A percentile compares a stretch with the other conserved stretches of the same genome.
phyloP scores from a whole-genome alignment of 306 rosid species.

The Corylus avellana region DNA sequence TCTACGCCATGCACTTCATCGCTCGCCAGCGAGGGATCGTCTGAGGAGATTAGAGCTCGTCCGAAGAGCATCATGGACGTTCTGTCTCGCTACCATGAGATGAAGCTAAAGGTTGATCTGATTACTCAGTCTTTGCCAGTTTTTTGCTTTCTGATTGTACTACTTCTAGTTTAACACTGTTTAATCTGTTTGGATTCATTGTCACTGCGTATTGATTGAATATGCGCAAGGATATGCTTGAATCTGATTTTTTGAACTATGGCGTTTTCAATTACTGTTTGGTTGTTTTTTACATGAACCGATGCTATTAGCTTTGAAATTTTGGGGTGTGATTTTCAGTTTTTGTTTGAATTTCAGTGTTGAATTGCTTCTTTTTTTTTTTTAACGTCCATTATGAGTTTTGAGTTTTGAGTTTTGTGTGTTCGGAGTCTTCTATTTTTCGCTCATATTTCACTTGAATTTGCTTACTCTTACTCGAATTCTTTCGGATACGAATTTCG shows the following conservation, averaged over 20 bases:
- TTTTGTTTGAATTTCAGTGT: not conserved
- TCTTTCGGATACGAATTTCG: not conserved
- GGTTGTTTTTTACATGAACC: not conserved
- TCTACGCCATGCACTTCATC: conserved; percentile 45
- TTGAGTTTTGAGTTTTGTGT: not conserved
- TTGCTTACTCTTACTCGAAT: not conserved
- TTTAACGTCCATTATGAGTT: not conserved
- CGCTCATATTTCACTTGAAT: not conserved
- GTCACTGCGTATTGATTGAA: not conserved
- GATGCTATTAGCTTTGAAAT: not conserved
- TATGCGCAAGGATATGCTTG: not conserved
- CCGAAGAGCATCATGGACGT: conserved; percentile 35
- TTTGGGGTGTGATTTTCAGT: not conserved
- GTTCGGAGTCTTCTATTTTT: not conserved
- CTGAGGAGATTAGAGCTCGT: conserved; percentile 38
- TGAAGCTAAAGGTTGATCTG: conserved; percentile 53
- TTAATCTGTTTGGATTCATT: conserved; percentile 6
- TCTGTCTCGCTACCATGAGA: conserved; percentile 39
- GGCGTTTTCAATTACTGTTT: not conserved
- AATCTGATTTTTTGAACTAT: conserved; percentile 9
- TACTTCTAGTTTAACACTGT: not conserved
- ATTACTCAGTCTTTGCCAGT: not conserved
- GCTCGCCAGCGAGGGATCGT: conserved; percentile 43
- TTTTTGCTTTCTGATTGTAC: not conserved
- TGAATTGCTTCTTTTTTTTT: not conserved